Evolutionary conservation across 176 grass and related monocot genomes (phyloP), one percentile per base, ranked within the genome.

Genomic region (Elaeis guineensis): DNA sequence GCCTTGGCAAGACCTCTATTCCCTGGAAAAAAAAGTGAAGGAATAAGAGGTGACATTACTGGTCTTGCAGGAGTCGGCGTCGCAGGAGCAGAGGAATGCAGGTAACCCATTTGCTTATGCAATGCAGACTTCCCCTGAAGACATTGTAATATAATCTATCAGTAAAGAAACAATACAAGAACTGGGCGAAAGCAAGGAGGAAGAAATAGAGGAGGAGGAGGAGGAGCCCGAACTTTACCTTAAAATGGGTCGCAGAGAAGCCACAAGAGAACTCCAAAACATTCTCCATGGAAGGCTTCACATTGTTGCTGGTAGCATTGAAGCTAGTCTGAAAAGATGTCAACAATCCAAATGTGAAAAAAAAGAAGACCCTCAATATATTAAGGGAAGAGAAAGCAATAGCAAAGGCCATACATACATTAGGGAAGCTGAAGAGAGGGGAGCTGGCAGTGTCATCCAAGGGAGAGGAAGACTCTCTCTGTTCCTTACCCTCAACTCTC

Each of bases 381-480:
- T 44, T 14, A 14, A 44, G 35, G 35, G 35, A 14, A 44, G 35
- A 14, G 9, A 44, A 44, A 14, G 35, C 12, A 12, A 44, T 3
- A 44, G 35, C 35, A 44, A 44, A 44, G 2, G 9, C 2, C 35
- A 44, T 44, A 8, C 25, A 48, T 39, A 69, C 86, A 70, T 77
- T 79, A 63, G 87, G 55, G 64, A 51, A 66, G 29, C 21, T 76
- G 65, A 77, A 70, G 56, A 80, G 75, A 28, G 87, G 81, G 51
- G 94, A 98, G 77, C 94, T 98, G 9, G 94, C 94, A 16, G 94
- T 98, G 70, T 98, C 94, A 64, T 98, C 94, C 29, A 98, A 76
- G 55, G 81, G 80, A 14, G 84, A 82, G 18, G 72, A 73, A 52
- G 32, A 53, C 62, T 49, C 66, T 64, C 74, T 72, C 55, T 67